Evolutionary conservation across 2,329 filamentous ascomycete genomes (phyloP).

Genomic region (Amesomyces nigricolor): DNA sequence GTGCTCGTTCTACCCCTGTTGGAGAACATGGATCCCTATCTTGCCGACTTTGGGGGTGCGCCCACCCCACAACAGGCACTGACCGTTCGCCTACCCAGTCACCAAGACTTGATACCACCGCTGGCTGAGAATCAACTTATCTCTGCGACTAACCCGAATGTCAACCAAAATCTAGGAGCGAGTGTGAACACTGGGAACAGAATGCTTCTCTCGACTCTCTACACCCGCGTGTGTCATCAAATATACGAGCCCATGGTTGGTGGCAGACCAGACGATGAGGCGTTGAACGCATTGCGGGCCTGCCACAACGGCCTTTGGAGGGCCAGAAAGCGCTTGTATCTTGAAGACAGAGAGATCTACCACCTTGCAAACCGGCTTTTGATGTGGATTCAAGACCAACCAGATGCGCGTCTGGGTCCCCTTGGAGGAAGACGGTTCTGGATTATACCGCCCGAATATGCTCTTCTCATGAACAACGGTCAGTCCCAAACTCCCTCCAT

Average conservation of each 20-base stretch:
- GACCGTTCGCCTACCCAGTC: background rate
- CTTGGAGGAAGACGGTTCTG: background rate
- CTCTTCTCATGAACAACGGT: too few relatives aligned
- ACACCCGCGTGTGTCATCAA: background rate
- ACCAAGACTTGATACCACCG: background rate
- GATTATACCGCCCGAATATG: background rate
- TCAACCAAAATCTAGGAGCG: background rate
- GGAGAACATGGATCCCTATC: too few relatives aligned
- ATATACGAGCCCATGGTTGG: too few relatives aligned
- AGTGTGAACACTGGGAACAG: background rate
- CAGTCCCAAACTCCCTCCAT: too few relatives aligned
- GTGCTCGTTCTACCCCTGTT: too few relatives aligned
- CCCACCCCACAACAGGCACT: background rate
- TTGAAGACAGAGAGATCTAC: background rate
- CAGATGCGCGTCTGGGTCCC: background rate
- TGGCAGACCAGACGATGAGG: background rate
- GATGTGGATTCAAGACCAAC: slow-evolving; percentile 4
- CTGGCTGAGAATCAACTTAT: background rate
- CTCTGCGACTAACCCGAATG: background rate
- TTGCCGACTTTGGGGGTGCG: too few relatives aligned
- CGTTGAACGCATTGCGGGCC: background rate
- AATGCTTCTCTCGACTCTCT: background rate
- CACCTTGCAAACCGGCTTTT: slow-evolving; percentile 2
- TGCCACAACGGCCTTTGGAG: slow-evolving; percentile 8
- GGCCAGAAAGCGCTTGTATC: background rate